Percentiles rank a stretch among this genome's conserved stretches.
Conservation (phyloP, 225 moss, liverwort and hornwort species). For the Physcomitrellopsis africana region DNA sequence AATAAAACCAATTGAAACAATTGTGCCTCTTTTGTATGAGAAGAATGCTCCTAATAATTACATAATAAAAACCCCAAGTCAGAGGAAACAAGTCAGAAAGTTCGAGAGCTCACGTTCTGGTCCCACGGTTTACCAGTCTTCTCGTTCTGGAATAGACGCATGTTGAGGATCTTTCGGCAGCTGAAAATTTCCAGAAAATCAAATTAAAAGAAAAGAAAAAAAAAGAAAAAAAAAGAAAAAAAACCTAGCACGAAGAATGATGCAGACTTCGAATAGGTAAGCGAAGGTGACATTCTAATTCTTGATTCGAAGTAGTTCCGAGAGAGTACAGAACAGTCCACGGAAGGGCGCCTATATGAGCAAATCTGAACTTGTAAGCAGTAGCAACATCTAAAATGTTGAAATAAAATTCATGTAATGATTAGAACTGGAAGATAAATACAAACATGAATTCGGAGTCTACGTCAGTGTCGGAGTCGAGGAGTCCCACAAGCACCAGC, state of each 20-base stretch:
- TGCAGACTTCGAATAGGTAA: background rate
- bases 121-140: constrained; percentile 80
- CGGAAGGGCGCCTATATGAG: background rate
- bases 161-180: constrained; percentile 76
- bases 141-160: constrained; percentile 71
- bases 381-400: constrained; percentile 4
- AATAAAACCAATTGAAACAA: background rate
- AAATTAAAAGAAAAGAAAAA: constrained; percentile 11
- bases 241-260: background rate
- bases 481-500: constrained; percentile 84
- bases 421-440: background rate
- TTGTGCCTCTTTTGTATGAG: background rate
- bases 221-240: no score
- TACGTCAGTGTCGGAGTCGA: constrained; percentile 68
- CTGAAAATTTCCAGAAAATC: constrained; percentile 31
- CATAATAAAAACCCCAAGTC: background rate
- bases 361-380: background rate
- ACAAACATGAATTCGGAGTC: constrained; percentile 87
- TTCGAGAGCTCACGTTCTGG: constrained; percentile 58
- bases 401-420: constrained; percentile 12
- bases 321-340: background rate
- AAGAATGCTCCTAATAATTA: background rate
- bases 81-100: constrained; percentile 10
- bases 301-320: background rate
- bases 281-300: constrained; percentile 1